phyloP scores from a whole-genome alignment of 176 grass and related monocot genomes.

The Saccharum officinarum region DNA sequence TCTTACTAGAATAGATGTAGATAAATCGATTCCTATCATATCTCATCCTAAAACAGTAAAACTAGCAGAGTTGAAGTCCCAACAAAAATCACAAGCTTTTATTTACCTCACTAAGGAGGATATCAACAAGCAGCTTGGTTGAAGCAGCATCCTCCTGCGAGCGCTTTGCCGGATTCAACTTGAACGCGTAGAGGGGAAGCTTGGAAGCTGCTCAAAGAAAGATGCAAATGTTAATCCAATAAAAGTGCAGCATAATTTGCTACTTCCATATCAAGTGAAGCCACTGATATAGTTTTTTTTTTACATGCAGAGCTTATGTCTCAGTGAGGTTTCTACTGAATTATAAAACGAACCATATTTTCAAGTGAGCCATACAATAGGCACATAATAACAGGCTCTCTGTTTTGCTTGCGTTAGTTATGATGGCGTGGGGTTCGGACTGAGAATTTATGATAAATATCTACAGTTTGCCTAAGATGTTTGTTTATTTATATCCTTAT shows the following conservation, averaged over 20 bases:
- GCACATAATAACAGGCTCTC: not conserved
- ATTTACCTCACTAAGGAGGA: constrained; percentile 85
- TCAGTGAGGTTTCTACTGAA: not conserved
- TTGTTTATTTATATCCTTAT: not conserved
- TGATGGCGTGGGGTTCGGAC: too few species aligned
- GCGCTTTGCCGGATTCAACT: constrained; percentile 25
- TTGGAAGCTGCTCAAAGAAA: constrained; percentile 67
- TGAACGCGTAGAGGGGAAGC: constrained; percentile 79
- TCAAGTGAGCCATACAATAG: not conserved
- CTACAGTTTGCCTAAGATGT: not conserved
- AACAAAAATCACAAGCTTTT: not conserved
- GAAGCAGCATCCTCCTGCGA: constrained; percentile 29
- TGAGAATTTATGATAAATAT: not conserved
- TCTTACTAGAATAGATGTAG: not conserved
- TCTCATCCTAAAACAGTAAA: not conserved
- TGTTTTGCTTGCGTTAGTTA: not conserved
- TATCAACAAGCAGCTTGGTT: constrained; percentile 61
- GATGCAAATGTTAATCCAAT: not conserved
- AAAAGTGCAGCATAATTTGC: not conserved
- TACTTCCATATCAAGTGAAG: not conserved
- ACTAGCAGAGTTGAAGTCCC: not conserved
- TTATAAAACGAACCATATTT: not conserved
- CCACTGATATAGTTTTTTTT: not conserved
- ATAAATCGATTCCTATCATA: not conserved
- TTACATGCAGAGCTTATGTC: not conserved